phyloP scores from a whole-genome alignment of 2,329 filamentous ascomycete species.

The Pyrenophora seminiperda region DNA sequence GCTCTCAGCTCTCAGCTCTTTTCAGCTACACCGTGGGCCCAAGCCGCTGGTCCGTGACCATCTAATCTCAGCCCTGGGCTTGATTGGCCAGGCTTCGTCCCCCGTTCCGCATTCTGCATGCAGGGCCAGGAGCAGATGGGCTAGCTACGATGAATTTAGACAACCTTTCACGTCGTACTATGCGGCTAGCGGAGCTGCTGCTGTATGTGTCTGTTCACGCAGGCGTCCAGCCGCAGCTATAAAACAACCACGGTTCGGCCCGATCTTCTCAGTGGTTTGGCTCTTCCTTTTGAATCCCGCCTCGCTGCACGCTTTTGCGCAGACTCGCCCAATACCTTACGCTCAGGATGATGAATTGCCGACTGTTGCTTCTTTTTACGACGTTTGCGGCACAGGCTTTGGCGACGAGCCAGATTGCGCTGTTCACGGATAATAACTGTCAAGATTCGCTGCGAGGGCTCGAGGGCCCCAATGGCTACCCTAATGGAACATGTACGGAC shows the following conservation, averaged over 20 bases:
- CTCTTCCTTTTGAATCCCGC: too few species aligned
- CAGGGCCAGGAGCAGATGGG: background rate
- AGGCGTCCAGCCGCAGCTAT: background rate
- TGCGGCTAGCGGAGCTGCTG: background rate
- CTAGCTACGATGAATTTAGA: slow-evolving; percentile 1
- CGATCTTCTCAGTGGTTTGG: background rate
- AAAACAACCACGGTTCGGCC: slow-evolving; percentile 6
- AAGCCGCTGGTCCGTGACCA: background rate
- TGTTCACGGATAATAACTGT: slow-evolving; percentile 18
- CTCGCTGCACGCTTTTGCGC: background rate
- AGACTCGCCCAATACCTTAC: background rate
- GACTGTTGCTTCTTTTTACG: background rate
- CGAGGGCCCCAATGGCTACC: slow-evolving; percentile 24
- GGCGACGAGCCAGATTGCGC: slow-evolving; percentile 13
- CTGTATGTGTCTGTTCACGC: background rate
- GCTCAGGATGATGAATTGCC: slow-evolving; percentile 1
- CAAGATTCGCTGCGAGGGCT: slow-evolving; percentile 15
- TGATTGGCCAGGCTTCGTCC: slow-evolving; percentile 3
- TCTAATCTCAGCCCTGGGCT: slow-evolving; percentile 2
- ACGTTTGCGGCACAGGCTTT: background rate
- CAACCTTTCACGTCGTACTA: background rate
- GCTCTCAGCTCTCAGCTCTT: background rate
- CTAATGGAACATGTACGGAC: slow-evolving; percentile 23
- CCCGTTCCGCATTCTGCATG: slow-evolving; percentile 3
- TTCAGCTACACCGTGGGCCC: slow-evolving; percentile 6